Conservation (phyloP, 306 rosid species). For the Quercus agrifolia region DNA sequence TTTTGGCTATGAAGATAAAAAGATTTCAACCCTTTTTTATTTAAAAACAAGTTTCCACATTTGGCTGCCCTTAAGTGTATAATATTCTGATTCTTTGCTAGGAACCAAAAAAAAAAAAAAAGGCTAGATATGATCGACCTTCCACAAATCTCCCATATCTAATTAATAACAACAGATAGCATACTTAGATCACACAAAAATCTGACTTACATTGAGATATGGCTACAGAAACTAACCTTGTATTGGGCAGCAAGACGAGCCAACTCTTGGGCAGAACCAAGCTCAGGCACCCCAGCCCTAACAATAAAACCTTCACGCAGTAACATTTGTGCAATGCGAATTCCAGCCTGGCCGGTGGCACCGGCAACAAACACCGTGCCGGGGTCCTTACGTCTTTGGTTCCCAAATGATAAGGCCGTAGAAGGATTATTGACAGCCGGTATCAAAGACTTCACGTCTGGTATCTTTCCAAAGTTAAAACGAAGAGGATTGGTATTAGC, state of each 20-base stretch:
- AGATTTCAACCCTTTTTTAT: no score
- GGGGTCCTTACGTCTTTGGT: slow-evolving; percentile 67
- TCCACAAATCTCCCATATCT: no score
- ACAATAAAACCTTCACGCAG: slow-evolving; percentile 83
- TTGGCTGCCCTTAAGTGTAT: no score
- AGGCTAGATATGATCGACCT: no score
- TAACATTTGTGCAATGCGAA: slow-evolving; percentile 73
- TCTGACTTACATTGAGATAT: not conserved
- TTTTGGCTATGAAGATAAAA: no score
- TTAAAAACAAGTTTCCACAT: no score
- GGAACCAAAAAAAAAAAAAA: no score
- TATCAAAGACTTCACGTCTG: slow-evolving; percentile 68
- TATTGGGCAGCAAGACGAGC: slow-evolving; percentile 84
- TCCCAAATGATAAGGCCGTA: slow-evolving; percentile 64
- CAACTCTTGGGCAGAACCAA: slow-evolving; percentile 78
- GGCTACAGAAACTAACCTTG: slow-evolving; percentile 48
- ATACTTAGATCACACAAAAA: not conserved
- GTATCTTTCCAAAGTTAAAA: slow-evolving; percentile 60
- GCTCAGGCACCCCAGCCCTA: slow-evolving; percentile 88
- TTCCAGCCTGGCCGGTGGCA: slow-evolving; percentile 80
- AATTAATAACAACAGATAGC: no score
- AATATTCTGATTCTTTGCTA: no score
- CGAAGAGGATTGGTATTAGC: slow-evolving; percentile 51
- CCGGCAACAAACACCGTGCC: slow-evolving; percentile 85
- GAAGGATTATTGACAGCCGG: slow-evolving; percentile 47